Percentiles rank a stretch among this genome's conserved stretches.
Evolutionary conservation across 345 rosid genomes (phyloP).

Genomic region (Erucastrum elatum): DNA sequence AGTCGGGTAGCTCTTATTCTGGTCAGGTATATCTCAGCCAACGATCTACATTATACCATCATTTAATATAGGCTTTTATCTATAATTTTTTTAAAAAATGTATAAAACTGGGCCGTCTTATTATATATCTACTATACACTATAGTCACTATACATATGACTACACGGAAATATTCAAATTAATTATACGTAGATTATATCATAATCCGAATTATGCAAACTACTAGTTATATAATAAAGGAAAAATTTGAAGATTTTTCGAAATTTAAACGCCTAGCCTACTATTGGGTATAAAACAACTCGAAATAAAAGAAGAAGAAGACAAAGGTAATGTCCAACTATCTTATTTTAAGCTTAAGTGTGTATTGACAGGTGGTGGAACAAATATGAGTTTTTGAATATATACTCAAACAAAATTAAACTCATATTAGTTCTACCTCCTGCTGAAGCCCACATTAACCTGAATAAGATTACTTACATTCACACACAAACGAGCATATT

Average conservation of each 20-base stretch:
- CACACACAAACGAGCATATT: neutral
- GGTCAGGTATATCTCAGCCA: slow-evolving; percentile 27
- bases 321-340: neutral
- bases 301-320: neutral
- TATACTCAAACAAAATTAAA: neutral
- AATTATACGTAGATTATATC: neutral
- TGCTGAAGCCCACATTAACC: slow-evolving; percentile 37
- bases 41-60: neutral
- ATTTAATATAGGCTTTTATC: neutral
- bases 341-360: slow-evolving; percentile 32
- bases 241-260: neutral
- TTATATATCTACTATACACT: neutral
- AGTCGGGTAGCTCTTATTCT: slow-evolving; percentile 32
- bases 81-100: neutral
- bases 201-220: neutral
- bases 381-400: slow-evolving; percentile 37
- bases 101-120: neutral
- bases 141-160: neutral
- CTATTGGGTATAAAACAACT: neutral
- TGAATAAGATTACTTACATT: slow-evolving; percentile 19
- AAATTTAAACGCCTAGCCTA: neutral
- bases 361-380: slow-evolving; percentile 45
- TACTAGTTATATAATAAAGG: neutral
- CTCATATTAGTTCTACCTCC: slow-evolving; percentile 43
- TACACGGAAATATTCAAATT: neutral